Evolutionary conservation across 2,329 filamentous ascomycete genomes (phyloP).

Genomic region (Cercospora janseana): DNA sequence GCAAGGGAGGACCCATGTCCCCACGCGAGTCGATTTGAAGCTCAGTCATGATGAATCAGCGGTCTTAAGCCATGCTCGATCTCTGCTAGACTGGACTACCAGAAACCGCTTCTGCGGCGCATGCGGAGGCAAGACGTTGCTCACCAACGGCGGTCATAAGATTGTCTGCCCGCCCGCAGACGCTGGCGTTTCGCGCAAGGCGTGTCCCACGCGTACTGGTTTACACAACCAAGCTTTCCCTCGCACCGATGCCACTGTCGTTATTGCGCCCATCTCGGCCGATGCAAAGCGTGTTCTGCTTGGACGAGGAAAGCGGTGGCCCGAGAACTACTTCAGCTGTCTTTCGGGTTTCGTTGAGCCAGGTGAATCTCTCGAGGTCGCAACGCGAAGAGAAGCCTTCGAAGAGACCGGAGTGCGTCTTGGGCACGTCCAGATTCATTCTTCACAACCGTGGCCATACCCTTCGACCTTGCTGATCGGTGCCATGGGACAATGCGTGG

Average conservation of each 20-base stretch:
- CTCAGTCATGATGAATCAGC: slow-evolving; percentile 24
- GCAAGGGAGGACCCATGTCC: slow-evolving; percentile 18
- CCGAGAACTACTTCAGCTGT: slow-evolving; percentile 27
- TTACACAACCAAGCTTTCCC: slow-evolving; percentile 29
- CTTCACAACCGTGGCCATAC: slow-evolving; percentile 84
- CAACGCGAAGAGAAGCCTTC: slow-evolving; percentile 79
- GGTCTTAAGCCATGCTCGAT: slow-evolving; percentile 26
- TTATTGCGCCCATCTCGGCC: slow-evolving; percentile 26
- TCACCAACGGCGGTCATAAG: slow-evolving; percentile 26
- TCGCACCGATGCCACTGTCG: slow-evolving; percentile 27
- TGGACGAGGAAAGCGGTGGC: slow-evolving; percentile 27
- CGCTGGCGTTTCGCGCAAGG: slow-evolving; percentile 22
- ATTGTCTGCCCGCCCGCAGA: slow-evolving; percentile 28
- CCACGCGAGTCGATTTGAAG: slow-evolving; percentile 25
- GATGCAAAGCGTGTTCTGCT: slow-evolving; percentile 26
- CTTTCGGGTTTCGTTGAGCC: slow-evolving; percentile 72
- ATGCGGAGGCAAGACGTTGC: slow-evolving; percentile 24
- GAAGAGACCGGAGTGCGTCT: slow-evolving; percentile 77
- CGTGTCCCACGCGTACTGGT: slow-evolving; percentile 25
- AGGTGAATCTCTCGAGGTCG: slow-evolving; percentile 80
- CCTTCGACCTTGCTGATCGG: slow-evolving; percentile 81
- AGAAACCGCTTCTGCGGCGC: slow-evolving; percentile 25
- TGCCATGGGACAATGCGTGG: slow-evolving; percentile 27
- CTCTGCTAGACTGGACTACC: slow-evolving; percentile 26
- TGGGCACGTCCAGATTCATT: slow-evolving; percentile 76